Conservation (phyloP, 805 yeast genomes). For the Lipomyces yamanashiensis region DNA sequence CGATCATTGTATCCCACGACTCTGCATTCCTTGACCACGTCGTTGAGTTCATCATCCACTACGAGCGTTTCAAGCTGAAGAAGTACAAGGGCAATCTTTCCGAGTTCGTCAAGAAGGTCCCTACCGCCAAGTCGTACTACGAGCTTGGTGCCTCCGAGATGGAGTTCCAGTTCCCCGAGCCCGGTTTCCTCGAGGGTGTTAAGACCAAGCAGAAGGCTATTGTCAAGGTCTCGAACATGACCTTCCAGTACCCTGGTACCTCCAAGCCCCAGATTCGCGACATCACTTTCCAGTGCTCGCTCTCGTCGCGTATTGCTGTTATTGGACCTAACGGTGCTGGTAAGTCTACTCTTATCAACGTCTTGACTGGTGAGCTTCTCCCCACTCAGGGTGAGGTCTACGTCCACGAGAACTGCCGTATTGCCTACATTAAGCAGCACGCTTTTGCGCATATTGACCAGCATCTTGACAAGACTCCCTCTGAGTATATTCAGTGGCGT, state of each 20-base stretch:
- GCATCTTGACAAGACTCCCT: slow-evolving; percentile 99
- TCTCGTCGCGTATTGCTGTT: slow-evolving; percentile 99
- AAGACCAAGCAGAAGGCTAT: slow-evolving; percentile 99
- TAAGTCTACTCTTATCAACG: slow-evolving; percentile 98
- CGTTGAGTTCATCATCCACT: slow-evolving; percentile 97
- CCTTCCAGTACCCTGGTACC: slow-evolving; percentile 99
- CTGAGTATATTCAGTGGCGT: slow-evolving; percentile 99
- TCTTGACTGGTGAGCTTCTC: slow-evolving; percentile 98
- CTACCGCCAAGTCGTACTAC: slow-evolving; percentile 98
- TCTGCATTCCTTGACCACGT: slow-evolving; percentile 99
- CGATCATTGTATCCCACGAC: slow-evolving; percentile 98
- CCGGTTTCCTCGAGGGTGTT: slow-evolving; percentile 99
- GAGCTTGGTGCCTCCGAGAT: slow-evolving; percentile 98
- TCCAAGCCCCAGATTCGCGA: slow-evolving; percentile 89
- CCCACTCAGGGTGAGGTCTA: slow-evolving; percentile 99
- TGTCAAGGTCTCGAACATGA: slow-evolving; percentile 95
- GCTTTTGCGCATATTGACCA: slow-evolving; percentile 99
- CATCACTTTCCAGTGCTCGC: slow-evolving; percentile 97
- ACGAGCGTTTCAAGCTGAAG: slow-evolving; percentile 98
- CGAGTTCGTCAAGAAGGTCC: slow-evolving; percentile 98
- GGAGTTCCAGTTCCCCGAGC: slow-evolving; percentile 98
- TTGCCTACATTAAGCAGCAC: slow-evolving; percentile 99
- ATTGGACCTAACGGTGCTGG: slow-evolving; percentile 99
- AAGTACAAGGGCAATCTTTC: slow-evolving; percentile 99
- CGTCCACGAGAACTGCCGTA: slow-evolving; percentile 99